Evolutionary conservation across 106 monocot genomes (phyloP), one percentile per base, ranked within the genome.

Genomic region (Amphibolis antarctica): DNA sequence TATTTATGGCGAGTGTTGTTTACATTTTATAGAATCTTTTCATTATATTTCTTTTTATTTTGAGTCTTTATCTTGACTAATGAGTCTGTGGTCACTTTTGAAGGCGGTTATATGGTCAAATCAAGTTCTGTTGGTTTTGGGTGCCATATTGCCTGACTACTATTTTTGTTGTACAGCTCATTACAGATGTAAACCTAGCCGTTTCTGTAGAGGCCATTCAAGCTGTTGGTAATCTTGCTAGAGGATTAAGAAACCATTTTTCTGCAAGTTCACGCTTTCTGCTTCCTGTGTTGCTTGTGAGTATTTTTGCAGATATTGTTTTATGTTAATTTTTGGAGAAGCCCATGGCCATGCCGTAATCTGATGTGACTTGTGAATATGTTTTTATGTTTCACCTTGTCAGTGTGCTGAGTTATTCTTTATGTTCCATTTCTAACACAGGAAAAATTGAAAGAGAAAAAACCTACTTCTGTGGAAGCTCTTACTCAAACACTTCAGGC

Each of bases 371-470:
- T 10, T 57, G 23, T 57, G 26, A 26, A 28, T 26, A 12, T 3
- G 17, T 3, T 49, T 49, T 13, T 49, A 49, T 49, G 48, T 49
- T 57, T 5, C 26, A 25, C 27, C 28, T 57, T 25, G 14, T 25
- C 3, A 17, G 17, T 28, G 28, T 57, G 28, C 15, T 11, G 1
- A 12, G 6, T 28, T 57, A 4, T 28, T 30, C 54, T n/a, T n/a
- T 27, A 12, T 31, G 13, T 53, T 36, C 26, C 18, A 15, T 59
- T 43, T 27, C 44, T 56, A 42, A 22, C 62, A 51, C 18, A 98
- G 98, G 98, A 98, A 77, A 98, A 98, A 44, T 58, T 98, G 57
- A 98, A 98, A 74, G 98, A 98, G 71, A 98, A 98, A 62, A 98
- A 85, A 70, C 87, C 75, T 42, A 64, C 64, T 67, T 15, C 81